Conservation (phyloP, 169 alveolate species). For the Plasmodium inui region DNA sequence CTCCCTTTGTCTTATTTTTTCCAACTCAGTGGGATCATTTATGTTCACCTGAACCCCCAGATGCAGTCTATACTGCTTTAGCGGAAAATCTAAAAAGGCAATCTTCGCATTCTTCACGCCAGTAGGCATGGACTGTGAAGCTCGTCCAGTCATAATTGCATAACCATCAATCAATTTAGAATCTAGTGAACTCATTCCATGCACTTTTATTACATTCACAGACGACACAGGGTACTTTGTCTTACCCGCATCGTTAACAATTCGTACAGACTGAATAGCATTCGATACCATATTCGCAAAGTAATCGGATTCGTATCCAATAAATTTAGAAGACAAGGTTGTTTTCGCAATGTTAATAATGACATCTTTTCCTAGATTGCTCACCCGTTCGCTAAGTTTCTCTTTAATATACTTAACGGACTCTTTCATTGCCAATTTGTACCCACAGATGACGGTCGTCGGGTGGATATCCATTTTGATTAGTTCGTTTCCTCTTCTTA, state of each 20-base stretch:
- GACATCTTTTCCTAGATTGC: conserved; percentile 89
- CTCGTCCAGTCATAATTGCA: conserved; percentile 94
- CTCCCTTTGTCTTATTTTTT: conserved; percentile 92
- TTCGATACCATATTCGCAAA: conserved; percentile 95
- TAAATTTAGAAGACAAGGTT: conserved; percentile 94
- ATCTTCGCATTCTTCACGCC: conserved; percentile 94
- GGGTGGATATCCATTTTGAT: conserved; percentile 98
- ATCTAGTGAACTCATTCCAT: conserved; percentile 96
- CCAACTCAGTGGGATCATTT: conserved; percentile 97
- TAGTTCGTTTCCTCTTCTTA: conserved; percentile 96
- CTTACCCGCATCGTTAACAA: conserved; percentile 88
- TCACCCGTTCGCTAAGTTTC: conserved; percentile 89
- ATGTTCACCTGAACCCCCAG: conserved; percentile 96
- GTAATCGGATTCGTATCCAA: conserved; percentile 94
- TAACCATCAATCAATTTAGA: conserved; percentile 94
- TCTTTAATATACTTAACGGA: conserved; percentile 95
- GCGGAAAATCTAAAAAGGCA: conserved; percentile 97
- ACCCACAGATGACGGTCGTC: conserved; percentile 97
- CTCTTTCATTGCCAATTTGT: conserved; percentile 95
- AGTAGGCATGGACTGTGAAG: conserved; percentile 97
- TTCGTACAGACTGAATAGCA: conserved; percentile 94
- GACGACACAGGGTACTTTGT: conserved; percentile 96
- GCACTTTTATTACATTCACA: conserved; percentile 95
- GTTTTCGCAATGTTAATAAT: conserved; percentile 95
- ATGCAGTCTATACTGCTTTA: conserved; percentile 96